Conservation (phyloP, 2,329 filamentous ascomycete species). For the Colletotrichum truncatum region DNA sequence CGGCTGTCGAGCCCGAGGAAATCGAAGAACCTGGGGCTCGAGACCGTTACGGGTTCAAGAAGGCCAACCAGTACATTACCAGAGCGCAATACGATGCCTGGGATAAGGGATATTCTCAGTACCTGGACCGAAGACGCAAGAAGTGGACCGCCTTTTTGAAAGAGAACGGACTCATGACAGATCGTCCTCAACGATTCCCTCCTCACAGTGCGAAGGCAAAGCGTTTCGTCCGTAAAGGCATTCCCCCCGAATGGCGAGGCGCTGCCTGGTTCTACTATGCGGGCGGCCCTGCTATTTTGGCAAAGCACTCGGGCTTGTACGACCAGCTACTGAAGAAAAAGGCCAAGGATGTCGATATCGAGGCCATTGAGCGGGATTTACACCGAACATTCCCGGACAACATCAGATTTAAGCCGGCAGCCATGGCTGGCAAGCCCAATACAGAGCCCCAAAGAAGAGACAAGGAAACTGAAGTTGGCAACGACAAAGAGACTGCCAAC, state of each 20-base stretch:
- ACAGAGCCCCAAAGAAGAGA: slow-evolving; percentile 24
- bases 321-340: slow-evolving; percentile 71
- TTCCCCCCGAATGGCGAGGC: slow-evolving; percentile 93
- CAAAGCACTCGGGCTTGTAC: slow-evolving; percentile 81
- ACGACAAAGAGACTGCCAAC: slow-evolving; percentile 36
- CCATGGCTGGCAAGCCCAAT: slow-evolving; percentile 40
- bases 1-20: slow-evolving; percentile 42
- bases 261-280: slow-evolving; percentile 98
- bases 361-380: slow-evolving; percentile 92
- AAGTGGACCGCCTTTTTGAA: slow-evolving; percentile 87
- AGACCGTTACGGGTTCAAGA: slow-evolving; percentile 93
- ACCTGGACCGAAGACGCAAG: slow-evolving; percentile 76
- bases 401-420: slow-evolving; percentile 80
- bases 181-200: slow-evolving; percentile 80
- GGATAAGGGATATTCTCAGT: slow-evolving; percentile 78
- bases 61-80: slow-evolving; percentile 81
- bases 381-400: slow-evolving; percentile 97
- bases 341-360: slow-evolving; percentile 78
- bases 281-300: slow-evolving; percentile 81
- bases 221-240: slow-evolving; percentile 90
- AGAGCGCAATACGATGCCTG: slow-evolving; percentile 83
- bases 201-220: slow-evolving; percentile 84
- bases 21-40: slow-evolving; percentile 63
- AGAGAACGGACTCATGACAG: slow-evolving; percentile 77
- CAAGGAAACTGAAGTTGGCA: slow-evolving; percentile 5